A percentile compares a stretch with the other conserved stretches of the same genome.
Conservation (phyloP, 768 basidiomycete genomes). For the Dentipellis fragilis region DNA sequence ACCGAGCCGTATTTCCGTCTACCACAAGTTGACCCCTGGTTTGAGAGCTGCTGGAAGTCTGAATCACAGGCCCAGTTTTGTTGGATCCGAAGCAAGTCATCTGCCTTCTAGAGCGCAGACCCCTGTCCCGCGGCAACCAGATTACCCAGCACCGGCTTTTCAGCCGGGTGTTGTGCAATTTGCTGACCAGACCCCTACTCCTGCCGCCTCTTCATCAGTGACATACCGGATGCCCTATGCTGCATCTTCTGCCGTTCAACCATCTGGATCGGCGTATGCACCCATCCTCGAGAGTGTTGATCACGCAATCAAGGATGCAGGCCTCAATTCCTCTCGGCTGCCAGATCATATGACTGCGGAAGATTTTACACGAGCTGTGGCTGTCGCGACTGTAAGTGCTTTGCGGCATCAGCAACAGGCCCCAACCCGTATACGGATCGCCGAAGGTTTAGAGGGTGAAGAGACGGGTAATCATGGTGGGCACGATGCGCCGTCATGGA, state of each 20-base stretch:
- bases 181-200: neutral
- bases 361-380: constrained; percentile 88
- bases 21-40: constrained; percentile 45
- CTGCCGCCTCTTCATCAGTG: constrained; percentile 2
- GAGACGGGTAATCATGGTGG: constrained; percentile 60
- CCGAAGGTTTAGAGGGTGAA: constrained; percentile 29
- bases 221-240: constrained; percentile 17
- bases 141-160: neutral
- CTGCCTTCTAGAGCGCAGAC: neutral
- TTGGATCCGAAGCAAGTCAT: constrained; percentile 16
- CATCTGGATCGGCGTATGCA: constrained; percentile 33
- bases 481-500: constrained; percentile 97
- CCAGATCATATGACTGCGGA: constrained; percentile 69
- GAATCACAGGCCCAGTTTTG: constrained; percentile 35
- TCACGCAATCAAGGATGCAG: constrained; percentile 57
- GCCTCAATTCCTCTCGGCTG: constrained; percentile 38
- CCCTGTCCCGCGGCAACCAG: neutral
- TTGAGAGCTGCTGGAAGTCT: constrained; percentile 18
- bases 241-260: too few relatives aligned
- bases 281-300: constrained; percentile 76
- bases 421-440: constrained; percentile 35
- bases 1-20: constrained; percentile 47
- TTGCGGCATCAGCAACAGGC: constrained; percentile 76
- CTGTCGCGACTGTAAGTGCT: constrained; percentile 88
- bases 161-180: neutral